Evolutionary conservation across 805 yeast species (phyloP), one percentile per base, ranked within the genome.

Genomic region (Kazachstania bromeliacearum): DNA sequence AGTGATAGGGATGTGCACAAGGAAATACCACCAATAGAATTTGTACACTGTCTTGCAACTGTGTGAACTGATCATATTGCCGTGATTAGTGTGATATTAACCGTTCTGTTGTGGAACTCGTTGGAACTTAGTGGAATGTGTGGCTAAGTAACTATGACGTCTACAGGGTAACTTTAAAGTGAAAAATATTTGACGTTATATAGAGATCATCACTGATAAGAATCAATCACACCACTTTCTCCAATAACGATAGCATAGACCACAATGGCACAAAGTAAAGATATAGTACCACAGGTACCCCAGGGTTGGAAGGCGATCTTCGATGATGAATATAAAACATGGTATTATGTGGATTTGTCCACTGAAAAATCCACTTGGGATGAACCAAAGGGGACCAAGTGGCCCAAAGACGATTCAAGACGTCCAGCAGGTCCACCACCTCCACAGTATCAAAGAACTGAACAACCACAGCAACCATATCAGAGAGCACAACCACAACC

Each of bases 281-380:
- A 58, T 20, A 59, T 62, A 32, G 68, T 64, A 14, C 83, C 84
- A 3, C 44, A 35, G 0, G 77, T 75, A n/a, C 82, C 82, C 2
- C 58, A 62, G 3, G 83, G 88, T 4, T 81, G 88, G 88, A 62
- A 77, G 40, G 79, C 92, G 29, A 76, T 77, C 34, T 77, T 73
- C 60, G 87, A 80, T 51, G 78, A 76, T 8, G 66, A 77, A 39
- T 81, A 81, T 54, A 67, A 70, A 34, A 74, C 81, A 2, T 85
- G 79, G 77, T 89, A 78, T 57, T 89, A 77, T 51, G 95, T 89
- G n/a, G 67, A 85, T 48, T 61, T 82, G 44, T 51, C 67, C 12
- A 73, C 84, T 10, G 79, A 82, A 41, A 65, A 74, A 46, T 84
- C 95, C 0, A 96, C 87, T 58, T 89, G 97, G 97, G 95, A 84